A percentile compares a stretch with the other conserved stretches of the same genome.
Evolutionary conservation across 768 basidiomycete genomes (phyloP).

Genomic region (Suillus spraguei): DNA sequence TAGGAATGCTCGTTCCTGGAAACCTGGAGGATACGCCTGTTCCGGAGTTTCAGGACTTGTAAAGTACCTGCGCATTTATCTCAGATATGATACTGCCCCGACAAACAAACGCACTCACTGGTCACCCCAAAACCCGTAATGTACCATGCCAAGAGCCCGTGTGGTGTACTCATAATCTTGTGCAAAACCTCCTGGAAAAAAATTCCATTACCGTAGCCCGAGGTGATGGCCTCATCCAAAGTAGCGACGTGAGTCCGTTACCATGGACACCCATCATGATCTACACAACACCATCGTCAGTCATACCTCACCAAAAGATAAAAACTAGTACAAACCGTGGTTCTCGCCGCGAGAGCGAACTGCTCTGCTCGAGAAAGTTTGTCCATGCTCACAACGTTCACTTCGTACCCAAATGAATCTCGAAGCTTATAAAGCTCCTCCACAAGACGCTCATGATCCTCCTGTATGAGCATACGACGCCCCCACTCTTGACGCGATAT

Average conservation of each 20-base stretch:
- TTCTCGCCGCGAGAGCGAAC: conserved; percentile 75
- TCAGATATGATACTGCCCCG: neutral
- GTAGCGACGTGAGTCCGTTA: conserved; percentile 82
- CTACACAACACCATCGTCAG: conserved; percentile 41
- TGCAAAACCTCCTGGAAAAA: conserved; percentile 84
- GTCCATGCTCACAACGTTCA: conserved; percentile 87
- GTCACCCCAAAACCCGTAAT: conserved; percentile 85
- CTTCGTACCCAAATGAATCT: conserved; percentile 77
- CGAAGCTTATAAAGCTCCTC: conserved; percentile 68
- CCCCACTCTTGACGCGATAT: conserved; percentile 90
- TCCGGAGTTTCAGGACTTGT: conserved; percentile 71
- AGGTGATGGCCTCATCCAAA: conserved; percentile 91
- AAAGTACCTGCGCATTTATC: conserved; percentile 53
- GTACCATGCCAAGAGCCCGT: conserved; percentile 79
- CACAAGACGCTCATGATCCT: conserved; percentile 81
- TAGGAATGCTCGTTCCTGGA: conserved; percentile 86
- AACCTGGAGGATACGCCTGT: conserved; percentile 81
- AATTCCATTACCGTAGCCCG: conserved; percentile 91
- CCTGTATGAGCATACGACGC: conserved; percentile 73
- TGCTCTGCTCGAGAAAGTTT: conserved; percentile 81
- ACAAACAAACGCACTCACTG: conserved; percentile 41
- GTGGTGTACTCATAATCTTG: conserved; percentile 84
- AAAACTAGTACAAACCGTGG: conserved; percentile 63
- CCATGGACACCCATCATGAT: conserved; percentile 96
- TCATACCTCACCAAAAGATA: neutral